Base-by-base conservation (phyloP, 352 stramenopile genomes). In the Phytopythium aichiense region DNA sequence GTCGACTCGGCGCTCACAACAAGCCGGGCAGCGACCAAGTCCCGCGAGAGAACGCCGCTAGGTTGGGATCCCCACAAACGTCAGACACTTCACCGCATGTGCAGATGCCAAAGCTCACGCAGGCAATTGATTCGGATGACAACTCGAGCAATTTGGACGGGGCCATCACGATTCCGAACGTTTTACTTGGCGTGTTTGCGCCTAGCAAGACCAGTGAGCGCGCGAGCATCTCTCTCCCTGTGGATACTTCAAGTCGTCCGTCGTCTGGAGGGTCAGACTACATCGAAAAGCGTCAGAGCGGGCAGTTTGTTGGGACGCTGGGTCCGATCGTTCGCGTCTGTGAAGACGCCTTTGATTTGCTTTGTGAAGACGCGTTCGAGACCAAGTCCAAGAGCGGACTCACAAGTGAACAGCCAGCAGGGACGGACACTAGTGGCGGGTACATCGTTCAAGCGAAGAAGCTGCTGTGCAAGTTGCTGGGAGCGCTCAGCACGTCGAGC, bases 301-400 rank as follows among this genome's bases (percentile, higher is more conserved):
- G 72, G 5, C 48, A 74, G 46, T 53, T 79, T 8, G 46, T 42
- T 4, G 53, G 22, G 16, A 63, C 55, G 3, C 65, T 77, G 2
- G 67, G 76, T 7, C 60, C 72, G 20, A 66, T 84, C 13, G 33
- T 84, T 28, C 61, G 62, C 13, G 72, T 72, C 30, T 90, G 81
- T 28, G 76, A 90, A 59, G 71, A 81, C 23, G 56, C 87, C 0
- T 90, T 88, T 38, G 75, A 88, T 23, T n/a, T 87, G 38, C 64
- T 90, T 0, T 90, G 81, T 58, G 66, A 83, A 20, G 69, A 57
- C 20, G 25, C 46, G 11, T 57, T 48, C 11, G 58, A 57, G 22
- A 33, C 22, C 6, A 51, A 63, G 46, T 4, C 15, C 35, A 2
- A 33, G 16, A 20, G 8, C 2, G 52, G n/a, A 30, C 7, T 7